Base-by-base conservation (phyloP, 495 filamentous ascomycete genomes). In the Penicillium robsamsonii region DNA sequence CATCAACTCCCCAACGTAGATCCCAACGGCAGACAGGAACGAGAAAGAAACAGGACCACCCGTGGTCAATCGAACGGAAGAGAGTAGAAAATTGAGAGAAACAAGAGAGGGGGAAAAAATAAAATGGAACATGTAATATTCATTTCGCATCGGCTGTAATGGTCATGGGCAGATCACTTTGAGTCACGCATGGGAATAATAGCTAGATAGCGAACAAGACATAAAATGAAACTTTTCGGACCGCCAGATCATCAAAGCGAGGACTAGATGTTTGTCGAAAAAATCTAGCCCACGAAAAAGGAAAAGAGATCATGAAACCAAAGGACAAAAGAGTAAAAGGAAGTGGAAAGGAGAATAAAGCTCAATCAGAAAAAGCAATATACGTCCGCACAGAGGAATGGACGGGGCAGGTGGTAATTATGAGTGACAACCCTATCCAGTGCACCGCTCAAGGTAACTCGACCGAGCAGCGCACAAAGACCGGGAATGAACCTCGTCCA, bases 201-300 rank as follows among this genome's bases (percentile, higher is more conserved):
- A 73, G 66, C 63, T 71, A 61, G 63, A 65, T 69, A 70, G 66
- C 61, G 60, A 68, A 61, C 46, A 54, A 51, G 57, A 57, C 57
- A 65, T 51, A 44, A 61, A 52, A 68, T 51, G 59, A 58, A 75
- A 77, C 75, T 77, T 77, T 77, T 77, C 68, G 63, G 70, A 74
- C 62, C 71, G 71, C 65, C 70, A 64, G 65, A 70, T 68, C 66
- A 70, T 63, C 61, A 59, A 61, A 72, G 66, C 62, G 64, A 69
- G 59, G 61, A 71, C 68, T 70, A 70, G 69, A 71, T 69, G 61
- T 63, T 40, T 66, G 67, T 68, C 67, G 52, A 37, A 53, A 27
- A 59, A 49, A 73, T 63, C 69, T 69, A 73, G 70, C 62, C 63
- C 62, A 55, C 57, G 48, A 50, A 53, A 51, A 64, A 57, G 56